These are phyloP conservation scores for Russula compacta DNA, from an alignment of 768 basidiomycete species.

Conservation along the genomic window DNA sequence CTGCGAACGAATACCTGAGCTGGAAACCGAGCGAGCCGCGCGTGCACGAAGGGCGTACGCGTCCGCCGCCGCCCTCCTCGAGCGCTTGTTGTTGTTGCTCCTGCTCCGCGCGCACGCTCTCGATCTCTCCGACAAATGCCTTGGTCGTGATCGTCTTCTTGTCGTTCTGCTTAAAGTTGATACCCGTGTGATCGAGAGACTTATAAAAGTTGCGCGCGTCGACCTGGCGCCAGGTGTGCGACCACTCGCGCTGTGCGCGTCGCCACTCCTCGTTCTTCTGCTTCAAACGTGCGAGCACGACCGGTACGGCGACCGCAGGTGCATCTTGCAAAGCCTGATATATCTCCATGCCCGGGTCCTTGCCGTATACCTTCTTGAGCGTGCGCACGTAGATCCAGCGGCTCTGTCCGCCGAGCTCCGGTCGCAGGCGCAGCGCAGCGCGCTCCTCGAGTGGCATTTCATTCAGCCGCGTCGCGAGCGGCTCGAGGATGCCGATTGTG, in stretches of 20 bases:
- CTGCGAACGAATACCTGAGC: slow-evolving; percentile 68
- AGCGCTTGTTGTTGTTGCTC: slow-evolving; percentile 18
- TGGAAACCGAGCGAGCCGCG: slow-evolving; percentile 54
- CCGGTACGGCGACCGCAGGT: slow-evolving; percentile 83
- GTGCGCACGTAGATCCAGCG: slow-evolving; percentile 86
- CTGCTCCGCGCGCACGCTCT: slow-evolving; percentile 46
- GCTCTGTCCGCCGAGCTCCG: slow-evolving; percentile 83
- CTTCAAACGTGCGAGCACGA: slow-evolving; percentile 81
- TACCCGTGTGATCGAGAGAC: slow-evolving; percentile 91
- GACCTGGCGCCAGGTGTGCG: slow-evolving; percentile 92
- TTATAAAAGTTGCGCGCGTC: slow-evolving; percentile 98
- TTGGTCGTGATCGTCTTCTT: slow-evolving; percentile 87
- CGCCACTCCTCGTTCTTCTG: slow-evolving; percentile 98
- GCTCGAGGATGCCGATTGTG: slow-evolving; percentile 88
- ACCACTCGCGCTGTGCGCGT: slow-evolving; percentile 89
- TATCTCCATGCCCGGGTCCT: slow-evolving; percentile 65
- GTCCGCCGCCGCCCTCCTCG: neutral
- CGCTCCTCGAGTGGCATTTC: slow-evolving; percentile 88
- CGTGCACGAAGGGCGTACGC: slow-evolving; percentile 26
- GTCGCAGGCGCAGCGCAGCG: slow-evolving; percentile 65
- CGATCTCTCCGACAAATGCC: slow-evolving; percentile 73
- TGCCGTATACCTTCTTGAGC: slow-evolving; percentile 90
- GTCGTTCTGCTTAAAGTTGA: slow-evolving; percentile 91
- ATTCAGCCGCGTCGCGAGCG: slow-evolving; percentile 73
- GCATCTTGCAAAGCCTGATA: slow-evolving; percentile 85